A percentile compares a stretch with the other conserved stretches of the same genome.
Conservation (phyloP, 2,329 filamentous ascomycete species). For the Claviceps sp. region DNA sequence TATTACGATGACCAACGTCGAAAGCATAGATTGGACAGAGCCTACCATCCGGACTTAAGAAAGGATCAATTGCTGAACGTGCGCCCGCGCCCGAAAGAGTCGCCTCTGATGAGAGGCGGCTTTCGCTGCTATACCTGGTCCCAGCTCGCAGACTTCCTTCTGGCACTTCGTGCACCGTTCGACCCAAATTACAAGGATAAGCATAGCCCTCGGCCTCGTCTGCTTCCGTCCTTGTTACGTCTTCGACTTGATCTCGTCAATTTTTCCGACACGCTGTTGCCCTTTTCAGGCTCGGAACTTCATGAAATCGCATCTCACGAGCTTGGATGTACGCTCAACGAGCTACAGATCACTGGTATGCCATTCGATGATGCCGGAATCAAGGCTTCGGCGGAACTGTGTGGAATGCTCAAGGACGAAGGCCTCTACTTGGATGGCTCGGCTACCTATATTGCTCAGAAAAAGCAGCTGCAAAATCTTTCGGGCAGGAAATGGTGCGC, state of each 20-base stretch:
- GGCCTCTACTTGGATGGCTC: slow-evolving; percentile 35
- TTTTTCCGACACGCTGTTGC: slow-evolving; percentile 33
- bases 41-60: slow-evolving; percentile 30
- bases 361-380: slow-evolving; percentile 34
- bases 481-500: slow-evolving; percentile 25
- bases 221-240: slow-evolving; percentile 32
- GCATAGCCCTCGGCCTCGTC: slow-evolving; percentile 23
- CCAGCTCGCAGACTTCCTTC: slow-evolving; percentile 39
- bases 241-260: slow-evolving; percentile 43
- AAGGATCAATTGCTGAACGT: slow-evolving; percentile 29
- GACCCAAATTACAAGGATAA: slow-evolving; percentile 26
- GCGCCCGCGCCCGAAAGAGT: slow-evolving; percentile 29
- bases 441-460: slow-evolving; percentile 28
- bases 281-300: slow-evolving; percentile 31
- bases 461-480: slow-evolving; percentile 26
- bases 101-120: slow-evolving; percentile 33
- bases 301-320: slow-evolving; percentile 41
- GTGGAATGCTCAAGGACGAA: slow-evolving; percentile 39
- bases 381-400: slow-evolving; percentile 33
- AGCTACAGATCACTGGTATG: slow-evolving; percentile 38
- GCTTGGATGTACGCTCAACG: slow-evolving; percentile 38
- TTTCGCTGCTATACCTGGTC: slow-evolving; percentile 43
- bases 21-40: slow-evolving; percentile 27
- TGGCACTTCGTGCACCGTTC: slow-evolving; percentile 36
- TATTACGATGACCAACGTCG: slow-evolving; percentile 40